A percentile compares a stretch with the other conserved stretches of the same genome.
phyloP scores from a whole-genome alignment of 1,139 yeast species.

The Komagataea norvegica region DNA sequence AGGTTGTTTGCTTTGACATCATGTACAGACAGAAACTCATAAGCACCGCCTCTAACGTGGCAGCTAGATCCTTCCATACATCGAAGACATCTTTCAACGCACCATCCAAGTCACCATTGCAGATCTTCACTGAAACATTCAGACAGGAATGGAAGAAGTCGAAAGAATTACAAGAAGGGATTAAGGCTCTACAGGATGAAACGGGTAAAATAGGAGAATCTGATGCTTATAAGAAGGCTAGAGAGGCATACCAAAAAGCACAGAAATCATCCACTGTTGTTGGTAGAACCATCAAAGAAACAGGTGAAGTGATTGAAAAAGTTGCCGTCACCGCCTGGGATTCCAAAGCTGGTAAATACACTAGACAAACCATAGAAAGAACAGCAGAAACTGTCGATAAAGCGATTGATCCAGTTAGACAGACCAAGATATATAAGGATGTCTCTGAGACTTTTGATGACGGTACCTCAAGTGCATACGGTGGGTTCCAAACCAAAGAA shows the following conservation, averaged over 20 bases:
- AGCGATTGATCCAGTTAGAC: slow-evolving; percentile 89
- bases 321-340: slow-evolving; percentile 96
- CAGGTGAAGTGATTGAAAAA: slow-evolving; percentile 91
- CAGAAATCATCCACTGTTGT: slow-evolving; percentile 78
- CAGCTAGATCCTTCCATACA: slow-evolving; percentile 21
- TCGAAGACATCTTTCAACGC: slow-evolving; percentile 17
- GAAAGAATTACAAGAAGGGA: slow-evolving; percentile 82
- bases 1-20: neutral
- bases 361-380: slow-evolving; percentile 72
- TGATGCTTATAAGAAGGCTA: slow-evolving; percentile 89
- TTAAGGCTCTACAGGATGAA: slow-evolving; percentile 93
- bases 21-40: slow-evolving; percentile 10
- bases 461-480: slow-evolving; percentile 83
- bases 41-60: slow-evolving; percentile 1
- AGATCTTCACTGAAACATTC: slow-evolving; percentile 91
- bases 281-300: slow-evolving; percentile 76
- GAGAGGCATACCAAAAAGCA: slow-evolving; percentile 87
- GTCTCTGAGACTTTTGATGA: slow-evolving; percentile 88
- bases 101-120: slow-evolving; percentile 67
- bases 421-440: slow-evolving; percentile 86
- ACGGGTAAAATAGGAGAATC: slow-evolving; percentile 93
- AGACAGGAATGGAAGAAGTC: slow-evolving; percentile 87
- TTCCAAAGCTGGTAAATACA: slow-evolving; percentile 84
- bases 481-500: slow-evolving; percentile 88
- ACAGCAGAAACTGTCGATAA: slow-evolving; percentile 79